These are phyloP conservation scores for Nakazawaea molendinolei DNA, from an alignment of 805 yeast species.

Conservation along the genomic window DNA sequence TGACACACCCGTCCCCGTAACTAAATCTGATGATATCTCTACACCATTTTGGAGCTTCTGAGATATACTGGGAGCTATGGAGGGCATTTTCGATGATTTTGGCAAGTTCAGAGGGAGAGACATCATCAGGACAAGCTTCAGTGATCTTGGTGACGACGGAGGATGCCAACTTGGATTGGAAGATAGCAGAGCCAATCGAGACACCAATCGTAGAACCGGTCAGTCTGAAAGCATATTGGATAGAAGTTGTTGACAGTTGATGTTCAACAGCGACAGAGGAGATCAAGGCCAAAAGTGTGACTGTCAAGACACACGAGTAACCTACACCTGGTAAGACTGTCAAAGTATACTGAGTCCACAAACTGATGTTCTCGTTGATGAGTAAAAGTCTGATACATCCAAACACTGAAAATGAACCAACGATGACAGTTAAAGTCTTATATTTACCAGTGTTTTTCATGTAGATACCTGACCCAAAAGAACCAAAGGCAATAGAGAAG, in stretches of 20 bases:
- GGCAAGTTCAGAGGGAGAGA: not conserved
- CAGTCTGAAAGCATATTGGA: conserved; percentile 79
- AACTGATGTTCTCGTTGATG: conserved; percentile 19
- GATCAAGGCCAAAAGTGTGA: conserved; percentile 63
- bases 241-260: conserved; percentile 79
- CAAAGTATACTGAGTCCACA: conserved; percentile 32
- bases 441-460: conserved; percentile 66
- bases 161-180: conserved; percentile 39
- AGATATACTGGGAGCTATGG: conserved; percentile 8
- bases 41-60: conserved; percentile 12
- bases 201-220: conserved; percentile 86
- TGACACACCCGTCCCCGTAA: conserved; percentile 10
- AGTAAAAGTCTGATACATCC: conserved; percentile 34
- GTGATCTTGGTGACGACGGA: conserved; percentile 18
- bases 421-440: conserved; percentile 33
- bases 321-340: conserved; percentile 56
- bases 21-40: conserved; percentile 9
- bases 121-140: conserved; percentile 2
- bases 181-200: conserved; percentile 58
- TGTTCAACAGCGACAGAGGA: conserved; percentile 60
- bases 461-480: conserved; percentile 55
- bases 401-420: conserved; percentile 34
- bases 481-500: conserved; percentile 57
- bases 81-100: conserved; percentile 9
- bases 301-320: conserved; percentile 61